Evolutionary conservation across 352 stramenopile genomes (phyloP), one percentile per base, ranked within the genome.

Genomic region (Phytophthora rubi): DNA sequence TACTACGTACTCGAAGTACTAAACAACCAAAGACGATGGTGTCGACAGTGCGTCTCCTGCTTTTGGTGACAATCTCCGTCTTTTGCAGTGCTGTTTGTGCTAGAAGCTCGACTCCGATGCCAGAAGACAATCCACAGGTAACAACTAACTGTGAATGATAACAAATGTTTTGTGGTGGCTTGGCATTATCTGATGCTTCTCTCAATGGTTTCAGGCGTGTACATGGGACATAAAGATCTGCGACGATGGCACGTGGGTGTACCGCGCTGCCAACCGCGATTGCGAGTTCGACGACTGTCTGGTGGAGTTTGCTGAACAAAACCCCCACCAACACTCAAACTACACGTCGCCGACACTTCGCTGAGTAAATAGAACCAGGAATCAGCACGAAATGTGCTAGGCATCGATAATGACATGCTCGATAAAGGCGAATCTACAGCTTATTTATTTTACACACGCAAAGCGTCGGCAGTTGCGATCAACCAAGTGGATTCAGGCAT

Each of bases 171-270:
- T 30, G 28, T 30, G 28, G 28, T 30, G 28, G 28, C 4, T 30
- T 30, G 28, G 3, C 28, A 30, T 15, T 23, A 0, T 18, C 23
- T 12, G 9, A 28, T 10, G 21, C 16, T 53, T 53, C 13, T 10
- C 16, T 45, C 9, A 30, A 30, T 30, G 28, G 28, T 30, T 30
- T 6, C 28, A 92, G 85, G 71, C 72, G 10, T 92, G 85, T 59
- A 45, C 76, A 52, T 91, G 81, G 85, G 82, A 90, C 59, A 62
- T 91, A 53, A 82, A 80, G 52, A 75, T 92, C 37, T 92, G 85
- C 26, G 67, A 55, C 30, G 82, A 92, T 62, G 82, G 82, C 53
- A 90, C 82, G 57, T 92, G 85, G 85, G 81, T 90, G 15, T 88
- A 91, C 44, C 74, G 82, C 2, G 58, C 77, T 39, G 68, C 70